phyloP scores from a whole-genome alignment of 257 asterid genomes.

The Capsicum rhomboideum region DNA sequence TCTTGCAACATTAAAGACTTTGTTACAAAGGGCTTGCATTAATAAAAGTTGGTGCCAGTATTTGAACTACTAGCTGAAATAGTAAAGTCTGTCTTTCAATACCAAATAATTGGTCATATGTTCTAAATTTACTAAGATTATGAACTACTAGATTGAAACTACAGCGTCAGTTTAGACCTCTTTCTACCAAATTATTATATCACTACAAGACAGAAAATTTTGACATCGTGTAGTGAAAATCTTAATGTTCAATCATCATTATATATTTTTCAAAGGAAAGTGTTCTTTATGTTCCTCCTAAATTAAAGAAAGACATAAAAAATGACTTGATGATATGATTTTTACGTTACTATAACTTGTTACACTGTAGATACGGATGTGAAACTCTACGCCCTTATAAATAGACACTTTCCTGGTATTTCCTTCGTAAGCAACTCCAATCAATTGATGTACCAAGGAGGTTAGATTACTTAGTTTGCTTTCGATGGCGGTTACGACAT shows the following conservation, averaged over 20 bases:
- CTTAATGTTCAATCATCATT: background rate
- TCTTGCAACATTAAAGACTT: background rate
- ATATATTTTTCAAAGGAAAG: background rate
- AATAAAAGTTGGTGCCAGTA: background rate
- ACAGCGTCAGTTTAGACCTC: background rate
- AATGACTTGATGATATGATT: background rate
- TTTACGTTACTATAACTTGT: background rate
- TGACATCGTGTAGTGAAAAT: background rate
- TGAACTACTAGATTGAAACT: background rate
- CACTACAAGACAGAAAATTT: background rate
- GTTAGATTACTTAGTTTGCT: constrained; percentile 15
- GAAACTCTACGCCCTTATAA: background rate
- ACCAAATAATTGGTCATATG: background rate
- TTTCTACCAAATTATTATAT: background rate
- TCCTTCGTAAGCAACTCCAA: background rate
- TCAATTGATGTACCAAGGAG: background rate
- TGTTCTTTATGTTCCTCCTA: background rate
- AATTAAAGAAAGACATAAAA: too few relatives aligned
- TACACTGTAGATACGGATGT: background rate
- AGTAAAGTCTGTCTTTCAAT: background rate
- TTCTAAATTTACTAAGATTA: background rate
- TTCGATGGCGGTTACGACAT: constrained; percentile 7
- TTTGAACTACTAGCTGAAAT: background rate
- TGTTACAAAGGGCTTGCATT: background rate
- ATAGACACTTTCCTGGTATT: too few relatives aligned